Evolutionary conservation across 2,329 filamentous ascomycete genomes (phyloP), one percentile per base, ranked within the genome.

Genomic region (Magnaporthales sp.): DNA sequence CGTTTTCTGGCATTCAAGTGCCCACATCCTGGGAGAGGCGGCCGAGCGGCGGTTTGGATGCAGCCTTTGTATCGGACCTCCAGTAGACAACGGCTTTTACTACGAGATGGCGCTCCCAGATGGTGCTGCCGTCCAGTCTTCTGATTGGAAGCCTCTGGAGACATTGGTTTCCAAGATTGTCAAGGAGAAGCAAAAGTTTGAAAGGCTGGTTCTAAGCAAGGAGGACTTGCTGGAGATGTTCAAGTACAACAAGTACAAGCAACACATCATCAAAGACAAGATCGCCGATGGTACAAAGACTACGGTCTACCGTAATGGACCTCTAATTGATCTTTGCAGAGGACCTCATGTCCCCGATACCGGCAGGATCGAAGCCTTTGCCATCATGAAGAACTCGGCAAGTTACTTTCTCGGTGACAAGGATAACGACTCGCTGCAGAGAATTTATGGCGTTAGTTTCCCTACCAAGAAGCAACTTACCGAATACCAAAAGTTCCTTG

Each of bases 1-100:
- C 77, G 94, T 98, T 67, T 99, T 97, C 81, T 99, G 94, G 94
- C 95, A 98, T 79, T 96, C 92, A 24, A 94, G 90, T 73, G 95
- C 95, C 61, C 95, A 99, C 77, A 89, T 96, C 70, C 86, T 99
- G n/a, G 95, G 95, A 72, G 95, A 98, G 79, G 93, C 93, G 68
- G 91, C 90, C 64, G 95, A 99, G 80, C 86, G 91, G 74, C 86
- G 93, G 73, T 99, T 93, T 75, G 92, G 93, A 68, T 97, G 94
- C 80, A 89, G 91, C 73, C 86, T 97, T 62, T 97, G 93, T 77
- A 96, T 97, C 76, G 95, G 95, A 27, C 95, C 95, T 38, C 95
- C 92, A 10, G 93, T 94, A 61, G 88, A 93, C 66, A 90, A 93
- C 77, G 94, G 93, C 54, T 97, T 97, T 83, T 97, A 96, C 83